Evolutionary conservation across 805 yeast species (phyloP), one percentile per base, ranked within the genome.

Genomic region (Barnettozyma sp.): DNA sequence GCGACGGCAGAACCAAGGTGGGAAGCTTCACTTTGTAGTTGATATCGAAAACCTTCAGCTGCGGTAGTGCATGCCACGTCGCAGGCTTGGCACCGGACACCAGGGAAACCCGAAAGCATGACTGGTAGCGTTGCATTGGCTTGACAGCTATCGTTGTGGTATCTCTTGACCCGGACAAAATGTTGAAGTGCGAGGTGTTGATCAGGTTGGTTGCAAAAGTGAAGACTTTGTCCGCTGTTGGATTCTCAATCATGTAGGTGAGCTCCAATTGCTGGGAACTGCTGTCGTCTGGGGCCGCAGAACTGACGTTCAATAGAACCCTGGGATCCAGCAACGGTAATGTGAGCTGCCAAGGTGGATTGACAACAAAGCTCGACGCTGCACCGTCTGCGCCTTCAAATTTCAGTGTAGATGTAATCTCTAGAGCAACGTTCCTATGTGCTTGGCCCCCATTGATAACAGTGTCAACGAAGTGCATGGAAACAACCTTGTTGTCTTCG

Each of bases 301-400:
- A 41, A 22, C 46, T 46, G 4, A 64, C 51, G n/a, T 55, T 58
- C 4, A 79, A 62, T 22, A 82, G 54, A 3, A 78, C 76, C 34
- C 92, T 56, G 4, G 92, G 90, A 49, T 82, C 90, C 38, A 76
- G 64, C 33, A 78, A 63, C 3, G 88, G 83, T 14, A 82, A 50
- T 2, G 65, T 55, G 3, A 78, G 62, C 34, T 73, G 75, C 68
- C 77, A 70, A 10, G 68, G 58, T 8, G 58, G 56, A 5, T 63
- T 55, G 2, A 43, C 44, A 35, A 51, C 44, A 35, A 51, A 71
- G 4, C 34, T 43, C 40, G 65, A 67, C 2, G 45, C 34, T 1
- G 22, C 23, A 2, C 45, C 50, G 2, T 42, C 47, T 23, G 37
- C 30, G 28, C 72, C 46, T 38, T 45, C 57, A 70, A 70, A 69